Evolutionary conservation across 2,329 filamentous ascomycete genomes (phyloP).

Genomic region (Scytalidium lignicola): DNA sequence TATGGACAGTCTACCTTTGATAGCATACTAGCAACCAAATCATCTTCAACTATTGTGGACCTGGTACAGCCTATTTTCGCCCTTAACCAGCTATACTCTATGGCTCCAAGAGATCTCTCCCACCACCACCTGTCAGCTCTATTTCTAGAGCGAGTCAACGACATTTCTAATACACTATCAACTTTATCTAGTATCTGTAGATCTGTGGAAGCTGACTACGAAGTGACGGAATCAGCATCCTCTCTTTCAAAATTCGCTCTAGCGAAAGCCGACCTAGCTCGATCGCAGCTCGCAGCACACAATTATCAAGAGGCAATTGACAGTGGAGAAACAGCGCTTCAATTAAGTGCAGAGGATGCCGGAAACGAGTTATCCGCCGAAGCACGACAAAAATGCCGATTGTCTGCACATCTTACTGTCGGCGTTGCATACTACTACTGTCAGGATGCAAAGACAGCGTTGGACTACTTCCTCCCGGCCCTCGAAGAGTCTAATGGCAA

Average conservation of each 20-base stretch:
- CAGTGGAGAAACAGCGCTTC: constrained; percentile 74
- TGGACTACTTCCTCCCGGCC: constrained; percentile 75
- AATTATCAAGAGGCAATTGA: constrained; percentile 67
- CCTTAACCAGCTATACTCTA: constrained; percentile 70
- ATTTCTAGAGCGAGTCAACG: constrained; percentile 74
- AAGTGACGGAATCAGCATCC: constrained; percentile 70
- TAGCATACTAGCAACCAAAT: constrained; percentile 57
- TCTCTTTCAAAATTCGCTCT: constrained; percentile 74
- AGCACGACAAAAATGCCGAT: constrained; percentile 62
- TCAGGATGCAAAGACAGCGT: constrained; percentile 60
- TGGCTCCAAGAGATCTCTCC: constrained; percentile 64
- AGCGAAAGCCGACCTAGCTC: constrained; percentile 79
- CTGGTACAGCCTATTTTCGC: constrained; percentile 87
- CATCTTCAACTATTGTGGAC: constrained; percentile 47
- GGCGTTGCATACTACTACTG: constrained; percentile 77
- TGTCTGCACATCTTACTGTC: constrained; percentile 81
- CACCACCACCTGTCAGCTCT: constrained; percentile 75
- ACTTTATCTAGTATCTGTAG: constrained; percentile 63
- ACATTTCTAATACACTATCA: constrained; percentile 57
- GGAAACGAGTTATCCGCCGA: constrained; percentile 61
- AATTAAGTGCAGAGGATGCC: constrained; percentile 68
- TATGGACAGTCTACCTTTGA: constrained; percentile 83
- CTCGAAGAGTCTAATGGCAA: constrained; percentile 70
- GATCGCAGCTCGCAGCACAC: constrained; percentile 69
- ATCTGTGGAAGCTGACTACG: constrained; percentile 74